Conservation (phyloP, 495 filamentous ascomycete species). For the Astrocystis sublimbata region DNA sequence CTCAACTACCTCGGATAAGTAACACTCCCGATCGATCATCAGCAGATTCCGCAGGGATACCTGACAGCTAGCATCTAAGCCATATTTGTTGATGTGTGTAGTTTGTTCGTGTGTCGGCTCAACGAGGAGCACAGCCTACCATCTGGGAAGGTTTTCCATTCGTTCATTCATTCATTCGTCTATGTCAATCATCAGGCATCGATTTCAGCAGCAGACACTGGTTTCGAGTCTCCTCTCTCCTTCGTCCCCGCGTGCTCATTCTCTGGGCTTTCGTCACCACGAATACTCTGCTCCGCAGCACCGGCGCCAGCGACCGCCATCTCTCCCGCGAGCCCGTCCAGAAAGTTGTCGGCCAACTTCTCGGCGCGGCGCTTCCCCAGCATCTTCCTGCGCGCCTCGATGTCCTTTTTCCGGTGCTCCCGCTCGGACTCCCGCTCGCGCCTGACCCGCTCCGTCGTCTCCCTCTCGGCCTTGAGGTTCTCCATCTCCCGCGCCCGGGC, state of each 20-base stretch:
- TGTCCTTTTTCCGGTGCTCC: slow-evolving; percentile 39
- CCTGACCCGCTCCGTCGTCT: slow-evolving; percentile 65
- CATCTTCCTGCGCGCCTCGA: slow-evolving; percentile 50
- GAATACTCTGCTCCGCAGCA: too few species aligned
- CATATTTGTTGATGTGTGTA: too few species aligned
- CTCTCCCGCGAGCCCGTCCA: slow-evolving; percentile 56
- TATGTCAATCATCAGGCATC: background rate
- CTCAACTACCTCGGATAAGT: too few species aligned
- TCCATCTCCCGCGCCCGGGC: slow-evolving; percentile 73
- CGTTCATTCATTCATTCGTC: background rate
- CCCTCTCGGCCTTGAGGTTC: slow-evolving; percentile 63
- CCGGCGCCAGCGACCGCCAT: slow-evolving; percentile 21
- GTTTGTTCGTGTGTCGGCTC: background rate
- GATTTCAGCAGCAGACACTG: background rate
- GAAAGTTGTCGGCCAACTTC: slow-evolving; percentile 72
- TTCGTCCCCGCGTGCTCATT: background rate
- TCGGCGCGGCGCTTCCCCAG: slow-evolving; percentile 58
- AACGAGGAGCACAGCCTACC: background rate
- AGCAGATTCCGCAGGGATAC: too few species aligned
- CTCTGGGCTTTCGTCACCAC: background rate
- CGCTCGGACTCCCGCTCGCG: slow-evolving; percentile 55
- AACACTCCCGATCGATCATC: too few species aligned
- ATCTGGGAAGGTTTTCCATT: background rate
- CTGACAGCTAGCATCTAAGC: too few species aligned
- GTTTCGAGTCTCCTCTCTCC: background rate